Conservation (phyloP, 306 rosid genomes). For the Senna siamea region DNA sequence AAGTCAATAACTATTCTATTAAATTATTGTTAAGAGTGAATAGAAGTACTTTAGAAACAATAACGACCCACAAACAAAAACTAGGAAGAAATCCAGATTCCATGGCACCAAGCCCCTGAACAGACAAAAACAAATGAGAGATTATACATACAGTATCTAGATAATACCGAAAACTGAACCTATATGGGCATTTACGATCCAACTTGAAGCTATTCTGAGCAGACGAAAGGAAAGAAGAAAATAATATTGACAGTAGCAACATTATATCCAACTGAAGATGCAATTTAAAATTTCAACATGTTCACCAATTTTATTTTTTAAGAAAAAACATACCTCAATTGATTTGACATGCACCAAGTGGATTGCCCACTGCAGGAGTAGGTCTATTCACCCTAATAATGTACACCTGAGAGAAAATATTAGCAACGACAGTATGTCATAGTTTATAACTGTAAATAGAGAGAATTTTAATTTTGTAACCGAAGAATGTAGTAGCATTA, state of each 20-base stretch:
- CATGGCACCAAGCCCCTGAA: neutral
- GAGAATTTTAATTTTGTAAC: slow-evolving; percentile 1
- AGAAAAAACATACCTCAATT: slow-evolving; percentile 42
- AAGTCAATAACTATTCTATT: neutral
- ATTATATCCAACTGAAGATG: neutral
- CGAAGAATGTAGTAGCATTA: slow-evolving; percentile 6
- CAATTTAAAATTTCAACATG: slow-evolving; percentile 2
- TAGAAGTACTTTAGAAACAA: slow-evolving; percentile 5
- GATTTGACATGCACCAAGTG: slow-evolving; percentile 20
- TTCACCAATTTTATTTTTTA: neutral
- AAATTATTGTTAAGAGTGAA: slow-evolving; percentile 6
- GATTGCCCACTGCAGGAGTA: slow-evolving; percentile 35
- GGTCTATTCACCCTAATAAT: slow-evolving; percentile 59
- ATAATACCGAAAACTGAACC: neutral
- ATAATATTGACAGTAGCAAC: neutral
- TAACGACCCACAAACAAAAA: neutral
- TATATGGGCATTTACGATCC: neutral
- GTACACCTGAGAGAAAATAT: slow-evolving; percentile 56
- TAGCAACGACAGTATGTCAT: slow-evolving; percentile 24
- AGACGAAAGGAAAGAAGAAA: neutral
- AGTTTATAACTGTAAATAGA: neutral
- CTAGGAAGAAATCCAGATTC: neutral
- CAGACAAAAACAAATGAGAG: neutral
- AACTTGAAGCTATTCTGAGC: neutral
- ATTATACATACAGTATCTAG: neutral